phyloP scores from a whole-genome alignment of 2,329 filamentous ascomycete species.

The Fusarium sublunatum region DNA sequence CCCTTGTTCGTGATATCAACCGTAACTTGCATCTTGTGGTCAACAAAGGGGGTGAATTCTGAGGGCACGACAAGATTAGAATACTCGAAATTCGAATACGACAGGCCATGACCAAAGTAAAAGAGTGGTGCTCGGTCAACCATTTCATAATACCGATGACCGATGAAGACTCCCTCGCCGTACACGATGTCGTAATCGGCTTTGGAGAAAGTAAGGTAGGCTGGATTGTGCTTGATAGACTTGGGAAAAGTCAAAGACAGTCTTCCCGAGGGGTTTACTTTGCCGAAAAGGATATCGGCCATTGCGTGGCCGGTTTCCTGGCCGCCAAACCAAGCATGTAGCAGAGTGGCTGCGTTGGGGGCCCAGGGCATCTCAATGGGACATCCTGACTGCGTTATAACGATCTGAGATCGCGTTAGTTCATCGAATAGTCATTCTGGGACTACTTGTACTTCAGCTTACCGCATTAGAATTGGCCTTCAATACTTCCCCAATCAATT shows the following conservation, averaged over 20 bases:
- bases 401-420: conserved; percentile 9
- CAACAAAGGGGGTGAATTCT: neutral
- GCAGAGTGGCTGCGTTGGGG: conserved; percentile 48
- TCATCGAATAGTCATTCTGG: fast-evolving
- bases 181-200: conserved; percentile 75
- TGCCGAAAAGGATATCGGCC: conserved; percentile 43
- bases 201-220: conserved; percentile 73
- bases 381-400: conserved; percentile 56
- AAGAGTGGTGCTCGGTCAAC: conserved; percentile 63
- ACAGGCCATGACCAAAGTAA: conserved; percentile 76
- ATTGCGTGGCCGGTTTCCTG: conserved; percentile 45
- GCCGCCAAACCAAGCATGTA: conserved; percentile 47
- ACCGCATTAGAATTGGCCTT: conserved; percentile 67
- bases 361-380: conserved; percentile 57
- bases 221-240: conserved; percentile 72
- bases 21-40: conserved; percentile 24
- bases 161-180: conserved; percentile 78
- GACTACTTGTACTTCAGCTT: conserved; percentile 50
- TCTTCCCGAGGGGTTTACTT: conserved; percentile 60
- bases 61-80: conserved; percentile 8
- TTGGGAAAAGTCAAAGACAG: conserved; percentile 74
- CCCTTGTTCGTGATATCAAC: conserved; percentile 31
- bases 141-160: conserved; percentile 76
- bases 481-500: conserved; percentile 65
- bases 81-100: conserved; percentile 75